A percentile compares a stretch with the other conserved stretches of the same genome.
phyloP scores from a whole-genome alignment of 345 rosid species.

The Euphorbia lathyris region DNA sequence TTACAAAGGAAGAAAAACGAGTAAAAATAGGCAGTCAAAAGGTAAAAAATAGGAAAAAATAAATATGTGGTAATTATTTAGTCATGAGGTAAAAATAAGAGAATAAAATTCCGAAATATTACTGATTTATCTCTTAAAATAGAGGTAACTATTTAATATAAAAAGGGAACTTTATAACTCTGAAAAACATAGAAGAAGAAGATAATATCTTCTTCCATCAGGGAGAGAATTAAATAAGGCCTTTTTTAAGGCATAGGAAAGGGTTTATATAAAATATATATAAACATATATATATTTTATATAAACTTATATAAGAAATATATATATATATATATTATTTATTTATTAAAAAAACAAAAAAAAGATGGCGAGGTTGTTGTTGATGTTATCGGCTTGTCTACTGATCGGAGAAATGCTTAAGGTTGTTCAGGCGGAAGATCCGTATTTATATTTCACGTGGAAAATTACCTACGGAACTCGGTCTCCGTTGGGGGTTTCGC shows the following conservation, averaged over 20 bases:
- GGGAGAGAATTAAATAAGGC: background rate
- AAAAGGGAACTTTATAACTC: background rate
- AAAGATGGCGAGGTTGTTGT: constrained; percentile 35
- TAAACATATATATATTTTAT: no score
- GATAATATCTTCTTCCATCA: background rate
- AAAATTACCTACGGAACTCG: constrained; percentile 62
- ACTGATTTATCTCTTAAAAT: background rate
- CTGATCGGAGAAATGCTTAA: constrained; percentile 28
- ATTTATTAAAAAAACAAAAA: background rate
- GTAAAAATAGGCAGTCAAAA: no score
- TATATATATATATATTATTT: background rate
- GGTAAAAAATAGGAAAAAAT: no score
- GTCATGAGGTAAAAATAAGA: background rate
- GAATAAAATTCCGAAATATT: no score
- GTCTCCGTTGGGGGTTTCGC: constrained; percentile 60
- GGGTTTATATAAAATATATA: background rate
- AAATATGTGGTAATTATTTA: no score
- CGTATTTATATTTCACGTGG: constrained; percentile 60
- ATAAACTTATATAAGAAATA: background rate
- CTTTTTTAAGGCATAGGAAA: background rate
- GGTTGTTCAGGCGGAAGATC: constrained; percentile 59
- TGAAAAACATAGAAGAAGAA: background rate
- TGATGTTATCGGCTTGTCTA: constrained; percentile 38
- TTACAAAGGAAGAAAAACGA: no score
- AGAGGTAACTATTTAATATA: background rate